These are phyloP conservation scores for Fraxinus platypoda DNA, from an alignment of 305 asterid genomes.

Conservation along the genomic window DNA sequence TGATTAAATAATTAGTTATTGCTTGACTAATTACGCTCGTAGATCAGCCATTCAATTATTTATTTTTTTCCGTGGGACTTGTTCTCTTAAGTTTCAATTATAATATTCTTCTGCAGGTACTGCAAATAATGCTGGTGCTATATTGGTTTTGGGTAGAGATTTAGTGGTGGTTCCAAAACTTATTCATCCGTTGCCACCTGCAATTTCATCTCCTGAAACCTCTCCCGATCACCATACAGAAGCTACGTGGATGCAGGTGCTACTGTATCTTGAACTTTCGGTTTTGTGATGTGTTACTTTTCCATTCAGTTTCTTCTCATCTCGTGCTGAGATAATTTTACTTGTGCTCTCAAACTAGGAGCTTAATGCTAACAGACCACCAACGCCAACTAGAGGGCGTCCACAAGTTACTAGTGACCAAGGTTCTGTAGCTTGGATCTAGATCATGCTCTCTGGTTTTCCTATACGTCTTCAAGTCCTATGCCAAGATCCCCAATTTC, in stretches of 20 bases:
- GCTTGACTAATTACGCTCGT: neutral
- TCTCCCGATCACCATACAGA: constrained; percentile 87
- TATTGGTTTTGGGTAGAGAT: constrained; percentile 98
- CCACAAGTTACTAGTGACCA: constrained; percentile 86
- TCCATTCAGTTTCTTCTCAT: neutral
- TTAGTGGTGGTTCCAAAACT: constrained; percentile 97
- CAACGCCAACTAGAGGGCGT: constrained; percentile 99
- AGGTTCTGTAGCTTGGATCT: constrained; percentile 98
- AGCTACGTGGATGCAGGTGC: constrained; percentile 99
- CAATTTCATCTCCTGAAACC: constrained; percentile 84
- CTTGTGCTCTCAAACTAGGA: constrained; percentile 46
- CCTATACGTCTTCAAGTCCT: constrained; percentile 35
- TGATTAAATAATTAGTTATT: neutral
- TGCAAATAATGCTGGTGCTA: constrained; percentile 99
- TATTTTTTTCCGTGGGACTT: neutral
- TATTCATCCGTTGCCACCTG: constrained; percentile 94
- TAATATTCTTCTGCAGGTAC: constrained; percentile 54
- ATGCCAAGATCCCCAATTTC: constrained; percentile 63
- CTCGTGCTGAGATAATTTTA: neutral
- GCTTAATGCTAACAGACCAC: constrained; percentile 95
- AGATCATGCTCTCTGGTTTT: constrained; percentile 24
- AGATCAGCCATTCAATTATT: neutral
- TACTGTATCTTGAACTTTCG: constrained; percentile 17
- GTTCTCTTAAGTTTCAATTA: neutral
- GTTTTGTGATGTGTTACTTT: neutral